Conservation (phyloP, 495 filamentous ascomycete genomes). For the Aspergillus sclerotioniger region DNA sequence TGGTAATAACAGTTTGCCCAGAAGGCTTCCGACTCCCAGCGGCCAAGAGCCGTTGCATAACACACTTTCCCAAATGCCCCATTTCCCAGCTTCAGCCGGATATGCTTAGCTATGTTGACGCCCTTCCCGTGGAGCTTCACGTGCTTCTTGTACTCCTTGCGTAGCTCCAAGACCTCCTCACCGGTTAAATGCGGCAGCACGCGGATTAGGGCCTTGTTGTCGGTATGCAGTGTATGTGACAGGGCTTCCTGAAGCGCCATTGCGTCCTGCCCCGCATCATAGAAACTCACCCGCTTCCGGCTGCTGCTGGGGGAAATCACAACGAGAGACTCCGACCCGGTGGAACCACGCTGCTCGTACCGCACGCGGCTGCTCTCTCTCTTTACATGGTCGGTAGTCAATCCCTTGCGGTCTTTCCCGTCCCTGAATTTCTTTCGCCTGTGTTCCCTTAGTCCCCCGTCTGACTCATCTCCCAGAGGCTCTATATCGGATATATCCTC, state of each 20-base stretch:
- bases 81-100: constrained; percentile 70
- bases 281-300: constrained; percentile 56
- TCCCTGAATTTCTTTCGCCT: constrained; percentile 30
- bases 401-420: constrained; percentile 25
- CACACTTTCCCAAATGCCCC: constrained; percentile 82
- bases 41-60: constrained; percentile 85
- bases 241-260: constrained; percentile 71
- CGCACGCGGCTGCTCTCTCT: constrained; percentile 27
- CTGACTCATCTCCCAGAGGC: constrained; percentile 37
- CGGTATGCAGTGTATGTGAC: constrained; percentile 60
- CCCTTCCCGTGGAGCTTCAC: constrained; percentile 79
- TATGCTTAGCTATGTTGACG: constrained; percentile 95
- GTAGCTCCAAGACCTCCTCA: constrained; percentile 80
- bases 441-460: constrained; percentile 32
- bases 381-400: constrained; percentile 31
- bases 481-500: constrained; percentile 53
- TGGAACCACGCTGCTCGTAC: constrained; percentile 30
- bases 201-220: constrained; percentile 70
- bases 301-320: constrained; percentile 31
- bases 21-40: constrained; percentile 92
- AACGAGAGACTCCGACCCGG: constrained; percentile 24
- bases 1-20: constrained; percentile 99
- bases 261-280: constrained; percentile 80
- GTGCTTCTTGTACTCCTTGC: constrained; percentile 83
- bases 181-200: constrained; percentile 81